Evolutionary conservation across 176 grass and related monocot species (phyloP), one percentile per base, ranked within the genome.

Genomic region (Puya raimondii): DNA sequence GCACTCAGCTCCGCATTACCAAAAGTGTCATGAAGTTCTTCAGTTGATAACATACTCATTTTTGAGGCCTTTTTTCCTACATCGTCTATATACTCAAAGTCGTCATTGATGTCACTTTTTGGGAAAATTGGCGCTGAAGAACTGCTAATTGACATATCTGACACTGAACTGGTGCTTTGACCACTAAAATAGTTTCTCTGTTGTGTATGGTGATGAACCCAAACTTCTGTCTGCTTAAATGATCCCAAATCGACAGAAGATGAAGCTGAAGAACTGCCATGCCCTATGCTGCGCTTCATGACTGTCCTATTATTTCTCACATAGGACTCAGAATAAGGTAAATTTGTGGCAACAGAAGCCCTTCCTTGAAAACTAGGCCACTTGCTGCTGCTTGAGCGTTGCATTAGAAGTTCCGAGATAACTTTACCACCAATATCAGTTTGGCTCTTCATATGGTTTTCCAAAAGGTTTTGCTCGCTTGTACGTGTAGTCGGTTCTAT

Each of bases 241-340:
- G 89, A 87, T 12, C 87, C 84, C 67, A 97, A 77, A 90, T 97
- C 94, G 53, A 87, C 79, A 53, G 94, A 97, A 63, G 88, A 87
- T 75, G 79, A 80, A 70, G 76, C 81, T 70, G 89, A 90, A 83
- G 89, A 88, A 70, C 85, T 84, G 65, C 86, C 78, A 14, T 76
- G 47, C 58, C 81, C 88, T 78, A 80, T 79, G 78, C 88, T 96
- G 61, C 71, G 81, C 66, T 85, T 92, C 82, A 89, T 84, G 66
- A 72, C 71, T 82, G 72, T 89, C 21, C 52, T 72, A 78, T 76
- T 76, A 80, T 82, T 86, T 81, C 94, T 87, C 48, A 71, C 74
- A 63, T 84, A 92, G 78, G 78, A 96, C 70, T 96, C 88, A 21
- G 80, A 85, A 74, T 61, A 86, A 69, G 88, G 78, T 73, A 87